phyloP scores from a whole-genome alignment of 2,329 filamentous ascomycete genomes.

The Penicillium thymicola region DNA sequence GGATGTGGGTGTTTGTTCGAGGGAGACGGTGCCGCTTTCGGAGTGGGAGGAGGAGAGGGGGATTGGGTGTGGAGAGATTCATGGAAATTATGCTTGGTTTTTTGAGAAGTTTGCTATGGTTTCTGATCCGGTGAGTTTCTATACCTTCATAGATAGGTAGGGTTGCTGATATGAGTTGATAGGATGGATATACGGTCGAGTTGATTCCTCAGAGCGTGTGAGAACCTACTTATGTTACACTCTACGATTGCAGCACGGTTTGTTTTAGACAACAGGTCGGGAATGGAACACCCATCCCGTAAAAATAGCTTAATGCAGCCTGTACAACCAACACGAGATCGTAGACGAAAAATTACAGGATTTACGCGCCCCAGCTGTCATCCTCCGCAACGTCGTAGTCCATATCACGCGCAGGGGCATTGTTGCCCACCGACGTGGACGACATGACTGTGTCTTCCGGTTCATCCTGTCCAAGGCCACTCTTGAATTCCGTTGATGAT shows the following conservation, averaged over 20 bases:
- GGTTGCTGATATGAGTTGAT: neutral
- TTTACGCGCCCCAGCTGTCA: constrained; percentile 40
- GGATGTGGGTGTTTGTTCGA: constrained; percentile 30
- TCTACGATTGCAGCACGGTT: neutral
- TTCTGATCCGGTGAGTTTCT: constrained; percentile 36
- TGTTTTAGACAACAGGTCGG: neutral
- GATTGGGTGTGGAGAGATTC: constrained; percentile 32
- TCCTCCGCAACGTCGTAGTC: constrained; percentile 54
- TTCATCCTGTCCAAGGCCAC: constrained; percentile 25
- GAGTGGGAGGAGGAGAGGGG: constrained; percentile 35
- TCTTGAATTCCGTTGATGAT: constrained; percentile 22
- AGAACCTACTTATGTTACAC: neutral
- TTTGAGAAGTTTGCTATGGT: constrained; percentile 40
- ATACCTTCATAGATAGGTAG: neutral
- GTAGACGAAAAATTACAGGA: neutral
- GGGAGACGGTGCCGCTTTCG: constrained; percentile 32
- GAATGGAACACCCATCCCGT: neutral
- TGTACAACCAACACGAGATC: constrained; percentile 5
- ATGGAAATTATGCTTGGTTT: constrained; percentile 34
- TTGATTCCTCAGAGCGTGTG: constrained; percentile 30
- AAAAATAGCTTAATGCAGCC: constrained; percentile 1
- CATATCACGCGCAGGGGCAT: constrained; percentile 33
- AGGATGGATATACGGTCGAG: constrained; percentile 38
- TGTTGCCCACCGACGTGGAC: constrained; percentile 12
- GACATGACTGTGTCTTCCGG: constrained; percentile 34